phyloP scores from a whole-genome alignment of 2,329 filamentous ascomycete species.

The Neofusicoccum cordaticola region DNA sequence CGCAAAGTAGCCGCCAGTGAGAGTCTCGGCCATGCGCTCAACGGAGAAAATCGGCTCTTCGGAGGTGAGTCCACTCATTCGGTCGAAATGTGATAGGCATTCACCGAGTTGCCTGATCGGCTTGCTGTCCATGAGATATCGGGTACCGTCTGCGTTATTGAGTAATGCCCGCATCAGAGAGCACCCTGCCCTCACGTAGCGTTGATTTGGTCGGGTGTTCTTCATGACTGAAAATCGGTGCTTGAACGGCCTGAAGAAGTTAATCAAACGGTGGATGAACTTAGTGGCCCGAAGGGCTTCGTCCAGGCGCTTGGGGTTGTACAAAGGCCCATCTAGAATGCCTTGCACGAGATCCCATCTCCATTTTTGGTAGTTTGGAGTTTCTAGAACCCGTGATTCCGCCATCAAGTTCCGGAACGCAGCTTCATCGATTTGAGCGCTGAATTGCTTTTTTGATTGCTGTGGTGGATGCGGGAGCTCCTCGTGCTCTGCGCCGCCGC shows the following conservation, averaged over 20 bases:
- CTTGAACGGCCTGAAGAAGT: constrained; percentile 96
- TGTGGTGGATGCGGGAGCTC: constrained; percentile 36
- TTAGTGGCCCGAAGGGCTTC: constrained; percentile 94
- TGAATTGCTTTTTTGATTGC: constrained; percentile 35
- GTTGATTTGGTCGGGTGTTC: constrained; percentile 89
- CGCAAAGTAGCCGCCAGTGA: constrained; percentile 90
- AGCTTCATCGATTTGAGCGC: constrained; percentile 61
- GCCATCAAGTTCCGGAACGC: constrained; percentile 63
- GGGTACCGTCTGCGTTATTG: constrained; percentile 79
- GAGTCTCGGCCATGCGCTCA: constrained; percentile 78
- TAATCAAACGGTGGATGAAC: constrained; percentile 90
- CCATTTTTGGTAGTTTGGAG: constrained; percentile 92
- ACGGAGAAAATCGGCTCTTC: constrained; percentile 84
- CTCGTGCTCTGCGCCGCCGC: constrained; percentile 39
- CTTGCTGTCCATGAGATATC: constrained; percentile 88
- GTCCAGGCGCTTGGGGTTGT: constrained; percentile 86
- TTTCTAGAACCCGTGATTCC: constrained; percentile 82
- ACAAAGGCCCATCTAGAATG: constrained; percentile 87
- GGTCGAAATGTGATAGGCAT: constrained; percentile 91
- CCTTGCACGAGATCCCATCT: constrained; percentile 92
- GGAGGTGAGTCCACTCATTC: constrained; percentile 70
- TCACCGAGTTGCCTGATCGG: constrained; percentile 90
- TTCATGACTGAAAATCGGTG: constrained; percentile 88
- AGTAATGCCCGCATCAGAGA: constrained; percentile 82
- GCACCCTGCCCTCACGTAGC: constrained; percentile 88